These are phyloP conservation scores for Ilyonectria destructans DNA, from an alignment of 2,329 filamentous ascomycete genomes.

Conservation along the genomic window DNA sequence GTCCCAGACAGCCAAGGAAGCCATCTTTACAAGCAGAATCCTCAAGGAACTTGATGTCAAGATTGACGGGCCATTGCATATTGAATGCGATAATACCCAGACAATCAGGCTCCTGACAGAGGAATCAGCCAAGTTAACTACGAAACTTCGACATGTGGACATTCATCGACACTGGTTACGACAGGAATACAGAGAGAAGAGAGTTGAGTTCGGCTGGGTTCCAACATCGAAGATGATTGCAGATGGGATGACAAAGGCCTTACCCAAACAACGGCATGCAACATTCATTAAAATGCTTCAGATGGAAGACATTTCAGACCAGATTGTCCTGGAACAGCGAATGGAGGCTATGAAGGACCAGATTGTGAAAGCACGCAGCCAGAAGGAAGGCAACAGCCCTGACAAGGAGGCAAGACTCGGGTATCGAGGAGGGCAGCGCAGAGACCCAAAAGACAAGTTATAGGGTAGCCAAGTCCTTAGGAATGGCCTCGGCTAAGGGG, in stretches of 20 bases:
- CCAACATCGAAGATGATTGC: neutral
- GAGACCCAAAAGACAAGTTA: neutral
- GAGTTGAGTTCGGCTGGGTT: neutral
- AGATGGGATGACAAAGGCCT: neutral
- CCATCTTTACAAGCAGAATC: too few relatives aligned
- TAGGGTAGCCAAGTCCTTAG: neutral
- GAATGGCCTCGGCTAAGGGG: neutral
- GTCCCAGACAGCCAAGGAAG: too few relatives aligned
- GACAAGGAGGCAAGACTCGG: neutral
- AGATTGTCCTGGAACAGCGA: neutral
- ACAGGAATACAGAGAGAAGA: neutral
- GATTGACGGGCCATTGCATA: too few relatives aligned
- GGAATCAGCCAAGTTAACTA: neutral
- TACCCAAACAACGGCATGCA: neutral
- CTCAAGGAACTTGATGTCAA: too few relatives aligned
- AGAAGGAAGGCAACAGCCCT: neutral
- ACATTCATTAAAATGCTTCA: neutral
- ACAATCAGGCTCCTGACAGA: neutral
- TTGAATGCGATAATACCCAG: too few relatives aligned
- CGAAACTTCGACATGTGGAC: neutral
- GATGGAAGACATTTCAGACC: neutral
- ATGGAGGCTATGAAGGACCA: neutral
- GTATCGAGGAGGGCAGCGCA: neutral
- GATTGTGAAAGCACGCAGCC: neutral
- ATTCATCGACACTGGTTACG: neutral